Percentiles rank a stretch among this genome's conserved stretches.
Evolutionary conservation across 371 early-diverging fungal species (phyloP).

Genomic region (Apophysomyces variabilis): DNA sequence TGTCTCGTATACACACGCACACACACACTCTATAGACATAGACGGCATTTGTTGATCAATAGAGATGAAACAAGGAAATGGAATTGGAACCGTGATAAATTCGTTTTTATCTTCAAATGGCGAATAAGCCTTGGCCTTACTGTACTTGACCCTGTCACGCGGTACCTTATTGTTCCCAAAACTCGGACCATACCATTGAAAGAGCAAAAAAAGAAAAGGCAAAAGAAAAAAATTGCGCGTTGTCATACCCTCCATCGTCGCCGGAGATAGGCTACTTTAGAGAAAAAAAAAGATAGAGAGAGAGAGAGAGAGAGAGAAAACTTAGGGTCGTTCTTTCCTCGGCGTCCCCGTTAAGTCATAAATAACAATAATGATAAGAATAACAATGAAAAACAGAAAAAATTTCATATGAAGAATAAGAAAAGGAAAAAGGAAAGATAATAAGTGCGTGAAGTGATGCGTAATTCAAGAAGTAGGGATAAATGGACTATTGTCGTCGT

Average conservation of each 20-base stretch:
- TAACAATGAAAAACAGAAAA: not conserved
- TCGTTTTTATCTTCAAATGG: not conserved
- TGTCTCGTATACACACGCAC: too few relatives aligned
- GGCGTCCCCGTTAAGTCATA: not conserved
- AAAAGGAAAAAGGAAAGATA: not conserved
- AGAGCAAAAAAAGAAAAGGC: too few relatives aligned
- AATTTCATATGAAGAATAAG: not conserved
- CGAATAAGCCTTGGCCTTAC: not conserved
- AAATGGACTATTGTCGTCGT: too few relatives aligned
- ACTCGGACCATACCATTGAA: too few relatives aligned
- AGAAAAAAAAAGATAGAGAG: not conserved
- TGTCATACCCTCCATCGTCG: too few relatives aligned
- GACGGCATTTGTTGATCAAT: not conserved
- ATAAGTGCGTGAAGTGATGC: not conserved
- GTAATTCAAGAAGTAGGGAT: too few relatives aligned
- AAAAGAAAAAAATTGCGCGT: too few relatives aligned
- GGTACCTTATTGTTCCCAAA: too few relatives aligned
- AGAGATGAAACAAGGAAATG: not conserved
- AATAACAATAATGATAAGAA: not conserved
- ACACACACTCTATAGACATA: not conserved
- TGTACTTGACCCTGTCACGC: too few relatives aligned
- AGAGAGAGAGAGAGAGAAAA: not conserved
- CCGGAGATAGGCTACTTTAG: not conserved
- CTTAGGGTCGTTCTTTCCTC: not conserved
- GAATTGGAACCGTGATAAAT: not conserved